phyloP scores from a whole-genome alignment of 208 protist genomes.

The Blechomonas ayalai region DNA sequence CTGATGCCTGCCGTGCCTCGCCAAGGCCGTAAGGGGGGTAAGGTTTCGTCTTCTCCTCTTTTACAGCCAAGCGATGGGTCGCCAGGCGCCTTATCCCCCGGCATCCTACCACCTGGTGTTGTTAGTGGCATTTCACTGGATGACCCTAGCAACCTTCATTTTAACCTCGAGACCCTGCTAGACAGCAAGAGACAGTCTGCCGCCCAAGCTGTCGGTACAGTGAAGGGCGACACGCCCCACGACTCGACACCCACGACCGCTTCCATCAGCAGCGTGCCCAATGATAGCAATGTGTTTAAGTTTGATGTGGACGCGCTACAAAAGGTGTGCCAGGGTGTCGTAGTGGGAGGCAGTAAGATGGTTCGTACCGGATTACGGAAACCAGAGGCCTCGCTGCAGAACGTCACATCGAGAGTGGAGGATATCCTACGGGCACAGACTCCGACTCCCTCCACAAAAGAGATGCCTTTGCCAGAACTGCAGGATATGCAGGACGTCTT shows the following conservation, averaged over 20 bases:
- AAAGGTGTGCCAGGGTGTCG: constrained; percentile 69
- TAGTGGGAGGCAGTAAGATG: constrained; percentile 69
- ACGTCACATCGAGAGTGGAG: constrained; percentile 34
- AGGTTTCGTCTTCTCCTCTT: constrained; percentile 61
- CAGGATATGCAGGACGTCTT: constrained; percentile 14
- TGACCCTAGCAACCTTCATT: constrained; percentile 14
- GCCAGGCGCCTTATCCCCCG: constrained; percentile 47
- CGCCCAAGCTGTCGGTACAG: background rate
- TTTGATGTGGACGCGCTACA: constrained; percentile 80
- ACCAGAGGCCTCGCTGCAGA: constrained; percentile 23
- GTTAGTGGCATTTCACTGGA: constrained; percentile 6
- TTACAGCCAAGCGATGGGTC: constrained; percentile 23
- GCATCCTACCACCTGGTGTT: constrained; percentile 22
- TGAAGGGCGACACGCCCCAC: constrained; percentile 2
- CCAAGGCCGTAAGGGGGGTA: constrained; percentile 82
- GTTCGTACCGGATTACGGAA: constrained; percentile 53
- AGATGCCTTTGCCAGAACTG: constrained; percentile 6
- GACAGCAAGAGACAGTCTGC: constrained; percentile 14
- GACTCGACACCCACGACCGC: constrained; percentile 3
- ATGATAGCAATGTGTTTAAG: constrained; percentile 60
- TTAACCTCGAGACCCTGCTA: constrained; percentile 40
- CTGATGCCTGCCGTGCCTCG: constrained; percentile 70
- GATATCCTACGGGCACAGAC: constrained; percentile 28
- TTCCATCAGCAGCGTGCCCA: constrained; percentile 4
- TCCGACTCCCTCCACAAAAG: too few species aligned